Evolutionary conservation across 108 stramenopile species (phyloP).

Genomic region (Stephanodiscus triporus): DNA sequence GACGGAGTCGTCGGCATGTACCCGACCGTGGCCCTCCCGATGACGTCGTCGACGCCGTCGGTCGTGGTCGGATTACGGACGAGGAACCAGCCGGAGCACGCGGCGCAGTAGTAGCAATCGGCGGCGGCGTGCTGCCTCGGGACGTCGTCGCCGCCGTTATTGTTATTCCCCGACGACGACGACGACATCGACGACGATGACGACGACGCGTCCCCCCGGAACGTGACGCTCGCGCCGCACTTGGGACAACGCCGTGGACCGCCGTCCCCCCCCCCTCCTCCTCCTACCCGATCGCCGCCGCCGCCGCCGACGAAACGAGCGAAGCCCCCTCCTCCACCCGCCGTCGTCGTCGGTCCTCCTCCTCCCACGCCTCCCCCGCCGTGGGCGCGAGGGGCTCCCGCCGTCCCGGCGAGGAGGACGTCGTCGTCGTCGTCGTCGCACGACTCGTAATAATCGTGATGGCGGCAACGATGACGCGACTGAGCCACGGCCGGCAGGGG

Average conservation of each 20-base stretch:
- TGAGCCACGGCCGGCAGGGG: constrained; percentile 45
- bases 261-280: constrained; percentile 44
- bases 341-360: constrained; percentile 7
- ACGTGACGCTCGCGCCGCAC: constrained; percentile 74
- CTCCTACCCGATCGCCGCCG: constrained; percentile 21
- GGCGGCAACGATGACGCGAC: too few species aligned
- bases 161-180: not conserved
- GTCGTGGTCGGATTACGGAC: constrained; percentile 8
- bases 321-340: not conserved
- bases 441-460: constrained; percentile 5
- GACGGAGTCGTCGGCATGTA: constrained; percentile 16
- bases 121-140: too few species aligned
- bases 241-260: constrained; percentile 70
- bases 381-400: not conserved
- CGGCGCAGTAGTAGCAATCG: constrained; percentile 86
- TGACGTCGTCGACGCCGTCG: not conserved
- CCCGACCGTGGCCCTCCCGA: constrained; percentile 2
- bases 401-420: constrained; percentile 6
- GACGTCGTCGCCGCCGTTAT: too few species aligned
- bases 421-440: constrained; percentile 9
- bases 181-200: too few species aligned
- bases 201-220: too few species aligned
- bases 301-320: constrained; percentile 8
- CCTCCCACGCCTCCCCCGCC: not conserved
- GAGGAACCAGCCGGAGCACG: constrained; percentile 87